Conservation (phyloP, 371 early-diverging fungal species). For the Lichtheimia ramosa region DNA sequence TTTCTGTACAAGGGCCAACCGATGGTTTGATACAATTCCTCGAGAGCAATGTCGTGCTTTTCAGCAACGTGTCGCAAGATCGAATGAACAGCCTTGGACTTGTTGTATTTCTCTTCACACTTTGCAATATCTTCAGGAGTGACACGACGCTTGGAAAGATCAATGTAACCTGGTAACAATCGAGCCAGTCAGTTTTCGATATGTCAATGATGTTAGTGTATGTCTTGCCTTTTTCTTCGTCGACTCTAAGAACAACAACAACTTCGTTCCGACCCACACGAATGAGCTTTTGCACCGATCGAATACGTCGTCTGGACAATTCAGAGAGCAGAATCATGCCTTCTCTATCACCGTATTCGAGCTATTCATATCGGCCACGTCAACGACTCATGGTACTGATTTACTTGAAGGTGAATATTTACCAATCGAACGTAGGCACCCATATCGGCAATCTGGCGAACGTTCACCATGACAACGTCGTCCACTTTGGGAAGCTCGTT, state of each 20-base stretch:
- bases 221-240: constrained; percentile 92
- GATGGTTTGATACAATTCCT: constrained; percentile 87
- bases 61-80: constrained; percentile 92
- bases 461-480: constrained; percentile 98
- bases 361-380: constrained; percentile 20
- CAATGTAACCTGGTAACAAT: constrained; percentile 87
- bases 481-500: constrained; percentile 96
- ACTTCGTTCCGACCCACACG: constrained; percentile 97
- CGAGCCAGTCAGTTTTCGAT: too few species aligned
- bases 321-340: constrained; percentile 98
- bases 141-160: constrained; percentile 97
- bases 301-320: constrained; percentile 96
- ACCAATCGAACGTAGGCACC: constrained; percentile 97
- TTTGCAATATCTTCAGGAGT: constrained; percentile 94
- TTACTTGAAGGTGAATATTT: background rate
- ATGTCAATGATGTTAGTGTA: too few species aligned
- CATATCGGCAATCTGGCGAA: constrained; percentile 96
- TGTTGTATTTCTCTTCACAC: constrained; percentile 96
- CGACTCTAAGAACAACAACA: constrained; percentile 97
- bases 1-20: constrained; percentile 98
- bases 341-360: constrained; percentile 91
- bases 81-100: constrained; percentile 92
- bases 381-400: too few species aligned
- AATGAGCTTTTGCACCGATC: constrained; percentile 97
- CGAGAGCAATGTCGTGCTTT: constrained; percentile 78